Percentiles rank a stretch among this genome's conserved stretches.
Evolutionary conservation across 768 basidiomycete genomes (phyloP).

Genomic region (Suillus americanus): DNA sequence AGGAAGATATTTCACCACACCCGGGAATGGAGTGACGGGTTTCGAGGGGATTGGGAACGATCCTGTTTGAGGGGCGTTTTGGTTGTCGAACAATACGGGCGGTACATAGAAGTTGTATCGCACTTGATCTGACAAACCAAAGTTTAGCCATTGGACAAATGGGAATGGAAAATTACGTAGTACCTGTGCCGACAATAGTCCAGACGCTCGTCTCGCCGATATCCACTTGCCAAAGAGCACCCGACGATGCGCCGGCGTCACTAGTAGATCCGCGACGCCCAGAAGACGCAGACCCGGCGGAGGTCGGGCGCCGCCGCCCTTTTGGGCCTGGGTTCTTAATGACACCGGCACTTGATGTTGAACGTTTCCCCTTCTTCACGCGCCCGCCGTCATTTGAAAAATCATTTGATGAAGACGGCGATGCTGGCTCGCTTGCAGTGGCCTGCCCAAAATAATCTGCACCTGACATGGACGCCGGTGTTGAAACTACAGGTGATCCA

Average conservation of each 20-base stretch:
- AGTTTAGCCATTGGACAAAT: conserved; percentile 12
- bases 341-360: conserved; percentile 65
- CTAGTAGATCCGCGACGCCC: conserved; percentile 64
- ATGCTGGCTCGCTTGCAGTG: conserved; percentile 68
- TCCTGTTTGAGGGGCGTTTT: conserved; percentile 65
- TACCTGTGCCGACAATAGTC: conserved; percentile 92
- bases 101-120: conserved; percentile 94
- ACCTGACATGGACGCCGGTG: conserved; percentile 52
- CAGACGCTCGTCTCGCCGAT: conserved; percentile 93
- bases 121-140: conserved; percentile 64
- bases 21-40: conserved; percentile 83
- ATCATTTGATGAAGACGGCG: conserved; percentile 60
- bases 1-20: conserved; percentile 87
- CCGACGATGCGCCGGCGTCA: conserved; percentile 70
- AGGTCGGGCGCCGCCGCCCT: conserved; percentile 71
- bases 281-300: conserved; percentile 70
- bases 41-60: conserved; percentile 81
- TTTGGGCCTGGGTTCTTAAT: conserved; percentile 40
- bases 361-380: conserved; percentile 77
- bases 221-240: conserved; percentile 85
- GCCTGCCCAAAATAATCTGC: conserved; percentile 65
- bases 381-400: conserved; percentile 81
- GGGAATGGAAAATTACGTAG: conserved; percentile 21
- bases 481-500: conserved; percentile 68
- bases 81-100: conserved; percentile 78